Conservation (phyloP, 2,329 filamentous ascomycete species). For the Domatiomyces catenatus region DNA sequence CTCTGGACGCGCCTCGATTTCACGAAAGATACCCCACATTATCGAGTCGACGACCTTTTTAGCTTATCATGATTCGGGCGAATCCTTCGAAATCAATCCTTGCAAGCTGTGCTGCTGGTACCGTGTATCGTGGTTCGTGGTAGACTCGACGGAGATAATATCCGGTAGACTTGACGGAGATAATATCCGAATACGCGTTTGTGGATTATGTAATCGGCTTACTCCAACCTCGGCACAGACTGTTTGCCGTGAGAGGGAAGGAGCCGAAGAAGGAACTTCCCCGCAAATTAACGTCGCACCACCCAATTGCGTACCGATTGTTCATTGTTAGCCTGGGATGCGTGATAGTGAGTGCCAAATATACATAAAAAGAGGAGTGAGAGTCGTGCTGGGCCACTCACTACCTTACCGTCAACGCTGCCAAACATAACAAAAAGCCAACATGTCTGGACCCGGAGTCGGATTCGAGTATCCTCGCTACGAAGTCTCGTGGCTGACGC, state of each 20-base stretch:
- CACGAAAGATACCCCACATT: background rate
- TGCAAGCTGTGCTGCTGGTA: no score
- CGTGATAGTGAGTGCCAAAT: no score
- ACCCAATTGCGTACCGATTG: no score
- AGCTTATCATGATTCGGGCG: background rate
- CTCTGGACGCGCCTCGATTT: background rate
- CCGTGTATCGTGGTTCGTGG: no score
- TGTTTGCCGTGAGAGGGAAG: background rate
- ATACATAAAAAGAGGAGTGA: no score
- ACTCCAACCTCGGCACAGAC: background rate
- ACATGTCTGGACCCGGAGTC: conserved; percentile 38
- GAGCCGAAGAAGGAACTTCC: background rate
- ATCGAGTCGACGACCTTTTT: background rate
- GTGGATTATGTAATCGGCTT: no score
- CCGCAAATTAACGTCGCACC: background rate
- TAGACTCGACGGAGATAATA: no score
- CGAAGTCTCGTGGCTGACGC: conserved; percentile 71
- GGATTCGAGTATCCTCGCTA: conserved; percentile 67
- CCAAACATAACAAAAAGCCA: conserved; percentile 7
- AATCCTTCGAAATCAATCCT: background rate
- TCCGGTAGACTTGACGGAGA: no score
- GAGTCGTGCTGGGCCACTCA: no score
- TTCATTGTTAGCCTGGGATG: no score
- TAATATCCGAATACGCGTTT: no score
- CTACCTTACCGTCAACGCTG: background rate